Evolutionary conservation across 2,329 filamentous ascomycete genomes (phyloP).

Genomic region (Penicillium digitatum): DNA sequence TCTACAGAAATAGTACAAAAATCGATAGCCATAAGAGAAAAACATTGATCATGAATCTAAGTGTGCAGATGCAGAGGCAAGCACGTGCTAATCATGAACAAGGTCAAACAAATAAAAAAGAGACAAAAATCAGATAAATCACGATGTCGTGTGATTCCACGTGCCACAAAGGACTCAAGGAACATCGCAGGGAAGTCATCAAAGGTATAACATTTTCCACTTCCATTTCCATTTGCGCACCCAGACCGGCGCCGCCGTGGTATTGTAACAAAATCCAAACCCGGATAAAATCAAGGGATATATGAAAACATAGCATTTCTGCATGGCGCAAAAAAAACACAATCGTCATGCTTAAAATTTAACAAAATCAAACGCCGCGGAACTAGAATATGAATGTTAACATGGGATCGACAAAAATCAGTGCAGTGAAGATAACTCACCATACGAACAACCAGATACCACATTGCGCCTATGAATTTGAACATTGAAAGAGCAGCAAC

Average conservation of each 20-base stretch:
- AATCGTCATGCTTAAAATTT: constrained; percentile 10
- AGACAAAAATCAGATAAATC: constrained; percentile 1
- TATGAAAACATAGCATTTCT: constrained; percentile 15
- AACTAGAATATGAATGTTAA: constrained; percentile 43
- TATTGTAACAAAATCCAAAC: constrained; percentile 12
- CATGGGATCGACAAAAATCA: neutral
- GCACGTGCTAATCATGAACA: constrained; percentile 8
- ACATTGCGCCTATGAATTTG: constrained; percentile 81
- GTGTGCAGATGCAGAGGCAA: neutral
- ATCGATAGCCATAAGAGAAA: neutral
- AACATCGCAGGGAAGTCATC: constrained; percentile 16
- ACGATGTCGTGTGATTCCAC: constrained; percentile 13
- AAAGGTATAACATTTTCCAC: constrained; percentile 23
- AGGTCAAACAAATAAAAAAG: neutral
- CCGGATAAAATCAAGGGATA: constrained; percentile 18
- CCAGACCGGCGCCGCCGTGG: constrained; percentile 33
- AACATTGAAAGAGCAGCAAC: constrained; percentile 80
- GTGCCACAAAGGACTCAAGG: constrained; percentile 5
- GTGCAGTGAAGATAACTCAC: constrained; percentile 52
- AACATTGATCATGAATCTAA: neutral
- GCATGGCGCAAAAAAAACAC: constrained; percentile 14
- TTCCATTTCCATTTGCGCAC: constrained; percentile 15
- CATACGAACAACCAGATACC: constrained; percentile 87
- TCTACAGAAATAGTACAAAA: constrained; percentile 9
- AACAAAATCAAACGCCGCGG: constrained; percentile 46